phyloP scores from a whole-genome alignment of 371 early-diverging fungal species.

The Rhizopus stolonifer region DNA sequence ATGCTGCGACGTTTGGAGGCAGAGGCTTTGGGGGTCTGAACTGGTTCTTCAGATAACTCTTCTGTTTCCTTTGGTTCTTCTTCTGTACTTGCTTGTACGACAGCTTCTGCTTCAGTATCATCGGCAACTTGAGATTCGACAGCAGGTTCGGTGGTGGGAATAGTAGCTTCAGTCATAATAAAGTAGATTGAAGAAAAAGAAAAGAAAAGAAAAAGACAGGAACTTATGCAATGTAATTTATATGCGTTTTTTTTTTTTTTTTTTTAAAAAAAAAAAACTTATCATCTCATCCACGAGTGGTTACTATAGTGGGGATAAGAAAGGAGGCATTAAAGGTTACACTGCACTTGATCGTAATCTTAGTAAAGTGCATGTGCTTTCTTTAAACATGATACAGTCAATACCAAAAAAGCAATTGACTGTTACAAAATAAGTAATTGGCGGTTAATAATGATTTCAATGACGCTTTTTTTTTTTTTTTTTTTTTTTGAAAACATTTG shows the following conservation, averaged over 20 bases:
- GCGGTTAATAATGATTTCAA: too few relatives aligned
- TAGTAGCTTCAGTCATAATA: slow-evolving; percentile 8
- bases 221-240: slow-evolving; percentile 4
- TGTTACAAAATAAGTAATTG: too few relatives aligned
- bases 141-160: slow-evolving; percentile 13
- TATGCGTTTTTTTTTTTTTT: slow-evolving; percentile 10
- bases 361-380: slow-evolving; percentile 6
- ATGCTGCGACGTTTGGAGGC: slow-evolving; percentile 28
- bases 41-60: slow-evolving; percentile 2
- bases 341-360: slow-evolving; percentile 11
- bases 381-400: too few relatives aligned
- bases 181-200: slow-evolving; percentile 2
- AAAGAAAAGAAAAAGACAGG: slow-evolving; percentile 9
- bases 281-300: slow-evolving; percentile 8
- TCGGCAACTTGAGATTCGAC: neutral
- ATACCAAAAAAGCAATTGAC: too few relatives aligned
- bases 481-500: too few relatives aligned
- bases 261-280: too few relatives aligned
- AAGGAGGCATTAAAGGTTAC: slow-evolving; percentile 9
- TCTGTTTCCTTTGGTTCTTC: slow-evolving; percentile 3
- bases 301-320: slow-evolving; percentile 6
- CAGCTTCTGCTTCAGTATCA: neutral
- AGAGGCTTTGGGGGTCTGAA: slow-evolving; percentile 9
- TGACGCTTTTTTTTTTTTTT: neutral
- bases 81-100: neutral